Evolutionary conservation across 1,139 yeast genomes (phyloP).

Genomic region (Geotrichum aggregatum): DNA sequence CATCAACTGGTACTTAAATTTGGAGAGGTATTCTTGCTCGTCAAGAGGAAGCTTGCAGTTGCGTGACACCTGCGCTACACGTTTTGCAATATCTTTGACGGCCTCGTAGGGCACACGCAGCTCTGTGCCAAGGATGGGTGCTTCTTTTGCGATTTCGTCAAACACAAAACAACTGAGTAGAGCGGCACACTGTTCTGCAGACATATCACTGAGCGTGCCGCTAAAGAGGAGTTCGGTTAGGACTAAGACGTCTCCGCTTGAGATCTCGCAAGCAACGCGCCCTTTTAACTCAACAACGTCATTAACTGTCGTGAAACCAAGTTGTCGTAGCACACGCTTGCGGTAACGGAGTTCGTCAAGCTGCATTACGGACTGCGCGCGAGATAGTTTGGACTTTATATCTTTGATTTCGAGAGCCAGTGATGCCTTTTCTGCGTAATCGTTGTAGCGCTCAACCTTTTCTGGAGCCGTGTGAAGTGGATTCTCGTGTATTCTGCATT

Average conservation of each 20-base stretch:
- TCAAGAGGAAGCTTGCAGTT: conserved; percentile 86
- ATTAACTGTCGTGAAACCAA: conserved; percentile 72
- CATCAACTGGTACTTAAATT: conserved; percentile 90
- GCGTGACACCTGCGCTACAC: conserved; percentile 80
- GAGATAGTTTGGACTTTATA: conserved; percentile 61
- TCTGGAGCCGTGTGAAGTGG: conserved; percentile 66
- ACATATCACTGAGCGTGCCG: conserved; percentile 85
- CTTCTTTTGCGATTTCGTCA: conserved; percentile 90
- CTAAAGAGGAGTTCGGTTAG: conserved; percentile 89
- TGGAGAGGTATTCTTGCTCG: conserved; percentile 87
- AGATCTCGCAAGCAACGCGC: conserved; percentile 73
- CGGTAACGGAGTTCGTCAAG: conserved; percentile 89
- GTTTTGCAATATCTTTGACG: conserved; percentile 82
- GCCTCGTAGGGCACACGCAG: conserved; percentile 83
- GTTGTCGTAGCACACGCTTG: conserved; percentile 77
- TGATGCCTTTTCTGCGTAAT: conserved; percentile 61
- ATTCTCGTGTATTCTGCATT: conserved; percentile 52
- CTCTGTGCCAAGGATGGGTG: conserved; percentile 80
- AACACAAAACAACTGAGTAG: conserved; percentile 90
- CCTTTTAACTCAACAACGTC: conserved; percentile 72
- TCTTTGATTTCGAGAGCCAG: conserved; percentile 57
- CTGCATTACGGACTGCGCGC: conserved; percentile 90
- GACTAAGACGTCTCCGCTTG: conserved; percentile 73
- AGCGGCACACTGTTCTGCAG: conserved; percentile 89
- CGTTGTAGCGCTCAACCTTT: conserved; percentile 55